Evolutionary conservation across 768 basidiomycete species (phyloP).

Genomic region (Termitomyces sp.): DNA sequence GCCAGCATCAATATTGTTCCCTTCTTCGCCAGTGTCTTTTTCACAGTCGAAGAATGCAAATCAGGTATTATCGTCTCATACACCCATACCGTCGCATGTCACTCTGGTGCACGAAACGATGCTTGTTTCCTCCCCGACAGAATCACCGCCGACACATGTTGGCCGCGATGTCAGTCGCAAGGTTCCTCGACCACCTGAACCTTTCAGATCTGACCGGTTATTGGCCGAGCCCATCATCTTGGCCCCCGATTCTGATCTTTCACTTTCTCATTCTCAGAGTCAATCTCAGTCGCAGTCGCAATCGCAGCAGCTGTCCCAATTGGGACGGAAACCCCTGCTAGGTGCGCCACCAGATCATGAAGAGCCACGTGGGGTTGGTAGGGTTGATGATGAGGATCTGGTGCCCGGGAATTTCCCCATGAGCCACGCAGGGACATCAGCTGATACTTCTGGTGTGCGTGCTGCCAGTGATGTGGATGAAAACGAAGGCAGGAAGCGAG

Average conservation of each 20-base stretch:
- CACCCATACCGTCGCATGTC: neutral
- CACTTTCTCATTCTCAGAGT: slow-evolving; percentile 29
- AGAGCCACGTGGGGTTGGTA: neutral
- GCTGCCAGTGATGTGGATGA: neutral
- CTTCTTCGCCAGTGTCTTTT: slow-evolving; percentile 1
- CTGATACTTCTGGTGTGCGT: neutral
- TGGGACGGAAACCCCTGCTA: neutral
- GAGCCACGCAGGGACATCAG: neutral
- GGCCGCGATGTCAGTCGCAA: slow-evolving; percentile 32
- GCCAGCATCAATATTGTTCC: neutral
- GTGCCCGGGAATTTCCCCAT: neutral
- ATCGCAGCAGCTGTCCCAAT: slow-evolving; percentile 15
- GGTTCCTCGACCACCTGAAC: slow-evolving; percentile 39
- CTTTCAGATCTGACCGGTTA: slow-evolving; percentile 19
- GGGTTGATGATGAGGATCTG: neutral
- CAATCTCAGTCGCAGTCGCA: slow-evolving; percentile 27
- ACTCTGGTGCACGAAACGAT: slow-evolving; percentile 9
- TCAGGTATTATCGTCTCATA: neutral
- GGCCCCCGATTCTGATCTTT: slow-evolving; percentile 53
- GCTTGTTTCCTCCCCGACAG: neutral
- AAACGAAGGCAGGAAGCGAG: neutral
- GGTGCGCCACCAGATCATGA: neutral
- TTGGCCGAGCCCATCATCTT: slow-evolving; percentile 34
- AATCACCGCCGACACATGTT: slow-evolving; percentile 4
- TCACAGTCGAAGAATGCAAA: neutral